Percentiles rank a stretch among this genome's conserved stretches.
phyloP scores from a whole-genome alignment of 2,329 filamentous ascomycete genomes.

The Aspergillus proliferans region DNA sequence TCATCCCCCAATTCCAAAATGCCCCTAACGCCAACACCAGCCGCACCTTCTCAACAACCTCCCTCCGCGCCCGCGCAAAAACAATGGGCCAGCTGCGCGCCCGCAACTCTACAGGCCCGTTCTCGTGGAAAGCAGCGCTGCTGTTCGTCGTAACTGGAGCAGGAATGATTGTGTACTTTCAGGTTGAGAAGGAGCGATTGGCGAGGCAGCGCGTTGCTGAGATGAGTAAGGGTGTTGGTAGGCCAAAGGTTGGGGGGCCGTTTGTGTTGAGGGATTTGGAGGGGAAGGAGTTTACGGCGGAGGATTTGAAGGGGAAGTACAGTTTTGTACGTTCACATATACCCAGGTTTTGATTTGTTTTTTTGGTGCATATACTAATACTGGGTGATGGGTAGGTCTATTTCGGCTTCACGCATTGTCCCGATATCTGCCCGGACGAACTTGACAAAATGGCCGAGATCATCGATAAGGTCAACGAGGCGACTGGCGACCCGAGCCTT shows the following conservation, averaged over 20 bases:
- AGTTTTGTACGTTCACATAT: conserved; percentile 34
- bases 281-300: conserved; percentile 68
- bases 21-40: conserved; percentile 2
- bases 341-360: not conserved
- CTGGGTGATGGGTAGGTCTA: conserved; percentile 59
- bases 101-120: conserved; percentile 52
- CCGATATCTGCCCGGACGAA: conserved; percentile 97
- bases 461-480: conserved; percentile 61
- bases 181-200: conserved; percentile 86
- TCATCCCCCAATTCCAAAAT: not conserved
- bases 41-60: conserved; percentile 25
- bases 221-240: conserved; percentile 85
- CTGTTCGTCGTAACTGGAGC: conserved; percentile 76
- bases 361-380: conserved; percentile 3
- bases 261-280: conserved; percentile 80
- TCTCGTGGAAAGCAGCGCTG: conserved; percentile 84
- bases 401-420: conserved; percentile 97
- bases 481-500: conserved; percentile 32
- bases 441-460: conserved; percentile 99
- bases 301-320: conserved; percentile 82
- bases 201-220: conserved; percentile 83
- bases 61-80: conserved; percentile 18
- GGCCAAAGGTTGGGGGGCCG: conserved; percentile 83
- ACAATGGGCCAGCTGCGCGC: conserved; percentile 37
- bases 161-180: conserved; percentile 82